These are phyloP conservation scores for Haemoproteus tartakovskyi DNA, from an alignment of 169 alveolate genomes.

Conservation along the genomic window DNA sequence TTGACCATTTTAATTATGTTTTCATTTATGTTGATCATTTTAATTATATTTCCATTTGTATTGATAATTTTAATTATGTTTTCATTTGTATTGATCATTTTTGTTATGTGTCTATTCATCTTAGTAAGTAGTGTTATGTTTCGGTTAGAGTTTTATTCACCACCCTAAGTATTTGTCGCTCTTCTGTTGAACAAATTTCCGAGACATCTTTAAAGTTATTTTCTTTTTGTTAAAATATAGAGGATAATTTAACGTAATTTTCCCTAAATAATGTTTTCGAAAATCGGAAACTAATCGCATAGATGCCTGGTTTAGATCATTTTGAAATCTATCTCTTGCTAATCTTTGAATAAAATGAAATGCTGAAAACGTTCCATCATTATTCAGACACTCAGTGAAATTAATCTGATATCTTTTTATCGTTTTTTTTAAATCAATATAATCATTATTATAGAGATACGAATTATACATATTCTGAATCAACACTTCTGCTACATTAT, in stretches of 20 bases:
- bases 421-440: conserved; percentile 22
- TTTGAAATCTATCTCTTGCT: conserved; percentile 66
- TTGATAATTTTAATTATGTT: no score
- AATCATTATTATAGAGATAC: conserved; percentile 45
- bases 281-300: conserved; percentile 79
- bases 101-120: no score
- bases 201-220: conserved; percentile 7
- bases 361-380: conserved; percentile 34
- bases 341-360: conserved; percentile 64
- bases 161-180: conserved; percentile 40
- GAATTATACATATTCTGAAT: conserved; percentile 29
- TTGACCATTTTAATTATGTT: no score
- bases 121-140: no score
- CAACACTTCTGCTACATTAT: conserved; percentile 43
- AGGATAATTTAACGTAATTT: conserved; percentile 78
- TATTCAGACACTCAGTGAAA: conserved; percentile 20
- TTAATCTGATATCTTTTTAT: conserved; percentile 35
- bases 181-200: neutral
- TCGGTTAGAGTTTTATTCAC: neutral
- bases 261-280: conserved; percentile 76
- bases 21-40: no score
- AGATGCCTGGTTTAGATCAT: conserved; percentile 75
- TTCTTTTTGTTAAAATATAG: conserved; percentile 64
- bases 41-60: no score
- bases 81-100: no score